phyloP scores from a whole-genome alignment of 257 asterid genomes.

The Rehmannia glutinosa region DNA sequence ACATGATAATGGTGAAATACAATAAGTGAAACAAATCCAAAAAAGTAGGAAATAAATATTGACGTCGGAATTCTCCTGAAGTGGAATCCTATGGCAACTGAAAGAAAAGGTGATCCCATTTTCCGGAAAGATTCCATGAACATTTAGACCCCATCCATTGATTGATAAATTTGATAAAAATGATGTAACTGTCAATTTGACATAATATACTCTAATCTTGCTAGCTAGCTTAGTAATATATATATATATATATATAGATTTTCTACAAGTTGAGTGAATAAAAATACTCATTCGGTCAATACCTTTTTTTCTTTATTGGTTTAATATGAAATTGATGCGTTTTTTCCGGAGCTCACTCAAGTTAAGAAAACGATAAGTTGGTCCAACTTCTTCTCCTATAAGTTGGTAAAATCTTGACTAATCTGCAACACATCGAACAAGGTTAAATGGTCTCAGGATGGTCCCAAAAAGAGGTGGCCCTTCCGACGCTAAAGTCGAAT shows the following conservation, averaged over 20 bases:
- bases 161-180: background rate
- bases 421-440: too few species aligned
- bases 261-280: background rate
- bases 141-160: slow-evolving; percentile 20
- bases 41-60: background rate
- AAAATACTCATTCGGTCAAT: background rate
- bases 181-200: background rate
- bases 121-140: slow-evolving; percentile 19
- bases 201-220: background rate
- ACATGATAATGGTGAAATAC: background rate
- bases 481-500: too few species aligned
- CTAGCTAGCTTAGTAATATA: background rate
- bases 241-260: background rate
- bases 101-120: slow-evolving; percentile 16
- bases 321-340: slow-evolving; percentile 10
- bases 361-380: too few species aligned
- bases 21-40: background rate
- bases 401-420: too few species aligned
- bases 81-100: slow-evolving; percentile 23
- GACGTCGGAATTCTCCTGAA: slow-evolving; percentile 13
- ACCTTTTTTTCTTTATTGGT: background rate
- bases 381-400: too few species aligned
- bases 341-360: too few species aligned
- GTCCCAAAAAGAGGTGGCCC: too few species aligned
- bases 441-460: too few species aligned